These are phyloP conservation scores for Kwoniella sp. DNA, from an alignment of 768 basidiomycete genomes.

Conservation along the genomic window DNA sequence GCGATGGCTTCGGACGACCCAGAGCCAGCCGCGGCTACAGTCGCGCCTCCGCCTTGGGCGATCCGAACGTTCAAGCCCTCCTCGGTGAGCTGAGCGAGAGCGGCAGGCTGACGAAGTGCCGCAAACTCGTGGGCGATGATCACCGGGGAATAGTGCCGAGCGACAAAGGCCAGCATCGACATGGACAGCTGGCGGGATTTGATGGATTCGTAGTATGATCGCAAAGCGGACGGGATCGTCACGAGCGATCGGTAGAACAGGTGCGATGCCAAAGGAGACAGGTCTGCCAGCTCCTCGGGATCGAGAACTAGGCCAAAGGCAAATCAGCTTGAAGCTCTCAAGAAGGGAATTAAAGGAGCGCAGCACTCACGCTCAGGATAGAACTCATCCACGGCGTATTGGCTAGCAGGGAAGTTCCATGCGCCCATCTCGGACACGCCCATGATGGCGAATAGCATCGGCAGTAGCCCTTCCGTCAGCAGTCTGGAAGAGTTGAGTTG, in stretches of 20 bases:
- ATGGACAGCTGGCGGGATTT: conserved; percentile 83
- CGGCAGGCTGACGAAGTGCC: conserved; percentile 55
- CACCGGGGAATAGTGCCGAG: conserved; percentile 79
- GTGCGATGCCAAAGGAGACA: conserved; percentile 67
- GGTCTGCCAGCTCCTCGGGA: conserved; percentile 35
- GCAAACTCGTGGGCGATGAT: conserved; percentile 79
- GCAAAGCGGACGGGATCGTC: conserved; percentile 76
- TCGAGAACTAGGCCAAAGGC: conserved; percentile 33
- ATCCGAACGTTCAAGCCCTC: conserved; percentile 80
- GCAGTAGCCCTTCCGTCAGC: conserved; percentile 65
- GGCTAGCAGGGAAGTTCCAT: conserved; percentile 70
- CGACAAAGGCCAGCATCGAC: conserved; percentile 71
- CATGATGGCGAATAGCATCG: conserved; percentile 64
- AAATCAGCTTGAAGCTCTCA: conserved; percentile 7
- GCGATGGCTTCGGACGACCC: conserved; percentile 74
- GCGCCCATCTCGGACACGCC: conserved; percentile 62
- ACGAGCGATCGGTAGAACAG: conserved; percentile 82
- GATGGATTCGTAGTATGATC: conserved; percentile 77
- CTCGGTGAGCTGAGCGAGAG: conserved; percentile 56
- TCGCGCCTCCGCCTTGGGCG: conserved; percentile 53
- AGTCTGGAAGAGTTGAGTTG: conserved; percentile 70
- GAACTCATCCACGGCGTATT: conserved; percentile 81
- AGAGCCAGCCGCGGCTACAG: conserved; percentile 22
- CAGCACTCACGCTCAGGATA: conserved; percentile 55
- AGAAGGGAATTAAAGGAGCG: too few relatives aligned